Base-by-base conservation (phyloP, 148 eudicot genomes). In the Diospyros lotus region DNA sequence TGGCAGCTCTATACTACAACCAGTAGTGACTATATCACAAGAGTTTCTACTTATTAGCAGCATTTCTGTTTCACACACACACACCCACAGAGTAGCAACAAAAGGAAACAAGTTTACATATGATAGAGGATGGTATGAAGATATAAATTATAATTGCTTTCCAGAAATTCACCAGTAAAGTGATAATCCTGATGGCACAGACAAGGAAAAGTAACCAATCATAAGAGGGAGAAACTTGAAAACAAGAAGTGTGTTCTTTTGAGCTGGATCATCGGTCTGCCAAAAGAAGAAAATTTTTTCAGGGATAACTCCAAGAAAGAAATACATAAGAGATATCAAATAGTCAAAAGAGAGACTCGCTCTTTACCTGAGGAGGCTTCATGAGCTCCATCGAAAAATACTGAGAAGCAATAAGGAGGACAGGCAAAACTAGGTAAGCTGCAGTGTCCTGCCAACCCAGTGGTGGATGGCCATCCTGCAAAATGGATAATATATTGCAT, bases 381-480 rank as follows among this genome's bases (percentile, higher is more conserved):
- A 95, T 95, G 55, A 95, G 74, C 84, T 95, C 99, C 99, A 93
- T 95, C 12, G 99, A 95, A 64, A 93, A 81, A 82, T 71, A 95
- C 74, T 95, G 99, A 58, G 99, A 95, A 84, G 72, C 87, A 79
- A 95, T 93, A 77, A 95, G 91, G 44, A 95, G 88, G 68, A 95
- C 93, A 69, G 99, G 99, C 78, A 95, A 82, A 70, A 95, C 97
- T 76, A 95, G 99, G 88, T 95, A 95, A 46, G 96, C 96, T 73
- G 87, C 91, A 58, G 97, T 87, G 79, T 95, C 99, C 75, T 68
- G 68, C 99, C 99, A 95, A 64, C 99, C 99, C 53, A 95, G 50
- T 62, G 99, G 99, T 58, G 99, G 99, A 82, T 95, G 97, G 46
- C 99, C 99, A 81, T 95, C 99, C 99, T 95, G 85, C 69, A 82